These are phyloP conservation scores for Desmodesmus armatus DNA, from an alignment of 139 green algal species.

Conservation along the genomic window DNA sequence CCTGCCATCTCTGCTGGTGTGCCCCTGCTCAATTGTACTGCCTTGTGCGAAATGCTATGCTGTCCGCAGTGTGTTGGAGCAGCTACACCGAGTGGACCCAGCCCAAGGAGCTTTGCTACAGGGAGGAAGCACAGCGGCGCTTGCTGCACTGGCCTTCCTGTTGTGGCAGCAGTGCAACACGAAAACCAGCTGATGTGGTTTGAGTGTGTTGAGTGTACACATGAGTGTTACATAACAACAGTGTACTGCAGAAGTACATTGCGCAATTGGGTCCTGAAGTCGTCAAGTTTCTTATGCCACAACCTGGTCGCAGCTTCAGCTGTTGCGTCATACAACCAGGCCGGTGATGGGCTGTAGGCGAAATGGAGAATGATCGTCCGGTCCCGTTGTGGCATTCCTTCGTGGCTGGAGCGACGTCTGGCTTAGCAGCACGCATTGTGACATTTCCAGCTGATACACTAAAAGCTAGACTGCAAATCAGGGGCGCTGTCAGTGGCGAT, in stretches of 20 bases:
- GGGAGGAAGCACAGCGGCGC: not conserved
- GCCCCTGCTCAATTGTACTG: not conserved
- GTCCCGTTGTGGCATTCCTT: slow-evolving; percentile 60
- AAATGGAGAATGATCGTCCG: too few species aligned
- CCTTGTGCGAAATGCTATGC: not conserved
- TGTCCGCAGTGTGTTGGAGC: slow-evolving; percentile 29
- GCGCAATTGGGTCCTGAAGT: too few species aligned
- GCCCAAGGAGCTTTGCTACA: not conserved
- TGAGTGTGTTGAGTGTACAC: too few species aligned
- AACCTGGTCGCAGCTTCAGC: too few species aligned
- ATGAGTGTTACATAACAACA: too few species aligned
- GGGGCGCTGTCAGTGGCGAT: slow-evolving; percentile 23
- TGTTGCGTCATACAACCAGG: too few species aligned
- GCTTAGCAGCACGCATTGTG: slow-evolving; percentile 55
- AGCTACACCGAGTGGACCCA: not conserved
- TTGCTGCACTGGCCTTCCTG: not conserved
- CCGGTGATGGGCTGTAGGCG: too few species aligned
- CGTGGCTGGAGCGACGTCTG: slow-evolving; percentile 55
- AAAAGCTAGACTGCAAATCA: slow-evolving; percentile 63
- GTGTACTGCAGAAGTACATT: too few species aligned
- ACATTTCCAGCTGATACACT: slow-evolving; percentile 83
- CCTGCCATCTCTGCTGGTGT: not conserved
- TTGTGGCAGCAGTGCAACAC: slow-evolving; percentile 34
- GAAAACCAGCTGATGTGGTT: not conserved
- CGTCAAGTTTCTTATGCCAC: too few species aligned